Evolutionary conservation across 2,329 filamentous ascomycete species (phyloP).

Genomic region (Teratosphaeria nubilosa): DNA sequence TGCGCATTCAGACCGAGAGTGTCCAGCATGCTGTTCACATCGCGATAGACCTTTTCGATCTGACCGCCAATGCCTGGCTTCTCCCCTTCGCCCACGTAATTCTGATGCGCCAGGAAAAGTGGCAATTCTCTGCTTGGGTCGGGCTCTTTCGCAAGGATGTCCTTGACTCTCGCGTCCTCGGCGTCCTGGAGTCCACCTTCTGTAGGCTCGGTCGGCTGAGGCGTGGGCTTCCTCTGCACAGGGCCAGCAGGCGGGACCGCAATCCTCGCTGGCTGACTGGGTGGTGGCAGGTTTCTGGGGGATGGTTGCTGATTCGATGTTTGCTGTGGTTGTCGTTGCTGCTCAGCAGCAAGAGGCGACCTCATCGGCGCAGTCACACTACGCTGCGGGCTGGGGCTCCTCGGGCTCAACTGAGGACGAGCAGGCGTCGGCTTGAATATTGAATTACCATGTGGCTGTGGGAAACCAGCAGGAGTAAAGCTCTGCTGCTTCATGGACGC

Average conservation of each 20-base stretch:
- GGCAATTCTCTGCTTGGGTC: slow-evolving; percentile 54
- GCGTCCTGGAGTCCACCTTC: slow-evolving; percentile 50
- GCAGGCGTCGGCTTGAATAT: slow-evolving; percentile 41
- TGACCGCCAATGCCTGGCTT: slow-evolving; percentile 36
- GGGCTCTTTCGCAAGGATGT: slow-evolving; percentile 49
- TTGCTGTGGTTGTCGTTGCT: neutral
- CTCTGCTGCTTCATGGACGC: slow-evolving; percentile 16
- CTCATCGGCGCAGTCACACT: slow-evolving; percentile 38
- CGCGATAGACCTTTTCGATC: slow-evolving; percentile 53
- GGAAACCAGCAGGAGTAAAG: slow-evolving; percentile 28
- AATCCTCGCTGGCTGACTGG: slow-evolving; percentile 18
- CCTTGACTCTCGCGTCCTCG: slow-evolving; percentile 59
- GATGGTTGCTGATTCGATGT: neutral
- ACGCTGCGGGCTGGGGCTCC: slow-evolving; percentile 56
- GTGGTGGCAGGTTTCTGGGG: slow-evolving; percentile 3
- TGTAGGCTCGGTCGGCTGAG: slow-evolving; percentile 29
- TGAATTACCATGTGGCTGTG: slow-evolving; percentile 35
- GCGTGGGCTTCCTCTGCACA: slow-evolving; percentile 19
- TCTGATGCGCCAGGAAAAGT: slow-evolving; percentile 53
- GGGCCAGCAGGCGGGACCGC: slow-evolving; percentile 24
- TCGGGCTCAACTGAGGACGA: neutral
- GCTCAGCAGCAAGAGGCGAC: neutral
- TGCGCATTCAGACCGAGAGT: slow-evolving; percentile 80
- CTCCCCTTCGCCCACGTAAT: slow-evolving; percentile 29
- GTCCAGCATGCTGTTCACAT: slow-evolving; percentile 91